phyloP scores from a whole-genome alignment of 108 stramenopile genomes.

The Skeletonema costatum region DNA sequence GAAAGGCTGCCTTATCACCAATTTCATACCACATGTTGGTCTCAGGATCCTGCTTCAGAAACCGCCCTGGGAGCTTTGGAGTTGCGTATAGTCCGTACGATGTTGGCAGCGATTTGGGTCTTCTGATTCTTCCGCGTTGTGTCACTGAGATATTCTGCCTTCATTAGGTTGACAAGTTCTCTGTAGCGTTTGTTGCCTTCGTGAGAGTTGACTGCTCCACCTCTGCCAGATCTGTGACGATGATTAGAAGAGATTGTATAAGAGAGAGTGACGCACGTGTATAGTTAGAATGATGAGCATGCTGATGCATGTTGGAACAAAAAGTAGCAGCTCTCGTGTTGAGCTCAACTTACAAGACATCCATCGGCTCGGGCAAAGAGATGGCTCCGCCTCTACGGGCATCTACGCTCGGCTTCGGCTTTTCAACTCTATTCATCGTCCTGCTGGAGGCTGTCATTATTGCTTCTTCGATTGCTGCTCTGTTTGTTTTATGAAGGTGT shows the following conservation, averaged over 20 bases:
- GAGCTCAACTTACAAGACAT: not conserved
- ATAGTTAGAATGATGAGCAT: not conserved
- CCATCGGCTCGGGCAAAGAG: not conserved
- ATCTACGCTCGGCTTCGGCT: not conserved
- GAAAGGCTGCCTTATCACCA: conserved; percentile 86
- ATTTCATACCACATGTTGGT: conserved; percentile 87
- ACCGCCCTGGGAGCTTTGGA: conserved; percentile 60
- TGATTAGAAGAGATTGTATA: not conserved
- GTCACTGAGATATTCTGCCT: conserved; percentile 1
- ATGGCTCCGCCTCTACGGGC: not conserved
- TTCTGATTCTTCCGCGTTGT: conserved; percentile 6
- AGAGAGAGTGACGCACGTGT: not conserved
- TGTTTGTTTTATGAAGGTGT: too few species aligned
- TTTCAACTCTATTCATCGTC: not conserved
- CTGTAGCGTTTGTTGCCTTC: conserved; percentile 6
- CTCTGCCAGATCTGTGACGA: not conserved
- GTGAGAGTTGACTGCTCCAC: conserved; percentile 1
- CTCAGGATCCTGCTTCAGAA: conserved; percentile 78
- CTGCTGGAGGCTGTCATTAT: too few species aligned
- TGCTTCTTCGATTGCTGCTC: too few species aligned
- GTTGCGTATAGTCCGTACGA: conserved; percentile 39
- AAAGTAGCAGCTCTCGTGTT: not conserved
- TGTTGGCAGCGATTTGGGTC: not conserved
- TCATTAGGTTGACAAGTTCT: conserved; percentile 2
- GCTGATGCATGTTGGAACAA: not conserved